Percentiles rank a stretch among this genome's conserved stretches.
Evolutionary conservation across 768 basidiomycete genomes (phyloP).

Genomic region (Termitomyces eurrhizus): DNA sequence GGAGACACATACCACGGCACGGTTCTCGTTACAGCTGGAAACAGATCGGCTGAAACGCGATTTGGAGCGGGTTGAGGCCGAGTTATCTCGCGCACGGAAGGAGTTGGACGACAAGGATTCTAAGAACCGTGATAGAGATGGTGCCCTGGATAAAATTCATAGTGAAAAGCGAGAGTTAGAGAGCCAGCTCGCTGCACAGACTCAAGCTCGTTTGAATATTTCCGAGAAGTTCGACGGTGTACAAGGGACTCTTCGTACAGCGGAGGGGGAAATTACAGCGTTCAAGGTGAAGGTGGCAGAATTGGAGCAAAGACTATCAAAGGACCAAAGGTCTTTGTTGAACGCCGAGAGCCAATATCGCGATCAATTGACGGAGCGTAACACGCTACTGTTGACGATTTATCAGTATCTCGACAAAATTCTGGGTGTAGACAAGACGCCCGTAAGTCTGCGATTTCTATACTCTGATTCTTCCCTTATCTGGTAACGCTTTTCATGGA

Average conservation of each 20-base stretch:
- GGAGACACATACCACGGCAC: slow-evolving; percentile 78
- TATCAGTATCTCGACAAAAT: slow-evolving; percentile 97
- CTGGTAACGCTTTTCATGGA: not conserved
- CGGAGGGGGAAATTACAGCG: slow-evolving; percentile 62
- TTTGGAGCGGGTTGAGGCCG: slow-evolving; percentile 74
- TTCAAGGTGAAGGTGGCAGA: slow-evolving; percentile 65
- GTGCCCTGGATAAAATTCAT: slow-evolving; percentile 69
- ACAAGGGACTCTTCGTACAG: slow-evolving; percentile 55
- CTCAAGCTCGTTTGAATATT: slow-evolving; percentile 81
- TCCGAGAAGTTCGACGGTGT: slow-evolving; percentile 84
- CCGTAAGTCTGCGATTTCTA: slow-evolving; percentile 42
- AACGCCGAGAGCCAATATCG: slow-evolving; percentile 77
- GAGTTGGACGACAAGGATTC: slow-evolving; percentile 68
- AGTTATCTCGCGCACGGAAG: slow-evolving; percentile 63
- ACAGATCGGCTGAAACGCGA: slow-evolving; percentile 84
- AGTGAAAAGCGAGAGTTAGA: slow-evolving; percentile 80
- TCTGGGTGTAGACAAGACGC: slow-evolving; percentile 82
- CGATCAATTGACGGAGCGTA: slow-evolving; percentile 91
- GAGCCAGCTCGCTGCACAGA: slow-evolving; percentile 75
- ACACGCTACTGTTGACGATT: slow-evolving; percentile 85
- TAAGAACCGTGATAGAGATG: slow-evolving; percentile 64
- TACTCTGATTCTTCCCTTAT: not conserved
- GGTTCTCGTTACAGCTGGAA: slow-evolving; percentile 87
- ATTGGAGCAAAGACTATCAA: slow-evolving; percentile 74
- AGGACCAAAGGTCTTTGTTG: slow-evolving; percentile 74